Evolutionary conservation across 2,329 filamentous ascomycete species (phyloP), one percentile per base, ranked within the genome.

Genomic region (Amphichorda felina): DNA sequence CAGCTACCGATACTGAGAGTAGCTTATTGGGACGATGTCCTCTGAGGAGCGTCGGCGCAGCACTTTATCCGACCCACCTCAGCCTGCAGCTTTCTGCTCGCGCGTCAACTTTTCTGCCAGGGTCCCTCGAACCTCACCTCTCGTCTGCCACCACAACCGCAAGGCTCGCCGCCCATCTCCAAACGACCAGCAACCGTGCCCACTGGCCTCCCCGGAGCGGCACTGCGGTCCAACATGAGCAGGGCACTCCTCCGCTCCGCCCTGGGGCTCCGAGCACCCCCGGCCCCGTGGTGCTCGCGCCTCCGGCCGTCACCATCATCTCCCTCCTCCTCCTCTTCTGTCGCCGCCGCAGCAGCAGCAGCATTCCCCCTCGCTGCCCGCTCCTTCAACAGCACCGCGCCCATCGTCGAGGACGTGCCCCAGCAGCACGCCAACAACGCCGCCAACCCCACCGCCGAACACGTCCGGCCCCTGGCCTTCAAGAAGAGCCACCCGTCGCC

Each of bases 201-300:
- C n/a, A n/a, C n/a, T n/a, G n/a, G n/a, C n/a, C n/a, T n/a, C n/a
- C n/a, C n/a, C n/a, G n/a, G n/a, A n/a, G n/a, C n/a, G n/a, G n/a
- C n/a, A n/a, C n/a, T n/a, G n/a, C n/a, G n/a, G 5, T 30, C 36
- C 37, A 49, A 30, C 32, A 74, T 75, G 70, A 73, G 68, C 53
- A 67, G 74, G 53, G 66, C 72, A 43, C 59, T 82, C 42, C 64
- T 79, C 46, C 71, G 73, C 63, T 78, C 75, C 57, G 59, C 75
- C 32, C 55, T 76, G 57, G 75, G 79, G 64, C 65, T 77, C 35
- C 66, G 70, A 55, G 14, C 55, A 29, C 16, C 17, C 22, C 22
- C 10, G 24, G 10, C 31, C n/a, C 31, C 28, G 35, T 32, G 11
- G 29, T 34, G 33, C 24, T 15, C 25, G 10, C 31, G 54, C 14